Percentiles rank a stretch among this genome's conserved stretches.
Conservation (phyloP, 306 rosid species). For the Herpetospermum pedunculosum region DNA sequence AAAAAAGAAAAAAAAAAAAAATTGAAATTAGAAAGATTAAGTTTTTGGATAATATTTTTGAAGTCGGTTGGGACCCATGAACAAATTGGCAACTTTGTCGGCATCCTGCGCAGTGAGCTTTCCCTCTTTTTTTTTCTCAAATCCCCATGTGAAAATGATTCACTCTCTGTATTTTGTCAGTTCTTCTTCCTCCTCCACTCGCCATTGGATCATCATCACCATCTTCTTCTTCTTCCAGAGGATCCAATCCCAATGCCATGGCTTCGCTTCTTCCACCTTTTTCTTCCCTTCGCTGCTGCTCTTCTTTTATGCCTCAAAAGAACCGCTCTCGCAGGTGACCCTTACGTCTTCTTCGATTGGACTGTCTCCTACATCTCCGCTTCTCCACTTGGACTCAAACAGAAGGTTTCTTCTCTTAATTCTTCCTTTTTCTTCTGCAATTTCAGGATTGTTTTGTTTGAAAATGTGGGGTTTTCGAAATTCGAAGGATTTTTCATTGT, state of each 20-base stretch:
- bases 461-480: not conserved
- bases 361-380: conserved; percentile 54
- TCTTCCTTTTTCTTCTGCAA: not conserved
- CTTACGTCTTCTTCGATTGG: conserved; percentile 71
- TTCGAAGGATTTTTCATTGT: not conserved
- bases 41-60: too few species aligned
- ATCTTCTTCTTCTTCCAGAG: not conserved
- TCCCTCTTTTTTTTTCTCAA: not conserved
- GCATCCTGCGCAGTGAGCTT: not conserved
- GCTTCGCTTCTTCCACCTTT: conserved; percentile 16
- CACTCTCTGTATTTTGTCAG: not conserved
- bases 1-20: too few species aligned
- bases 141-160: conserved; percentile 7
- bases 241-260: conserved; percentile 20
- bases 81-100: not conserved
- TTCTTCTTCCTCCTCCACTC: not conserved
- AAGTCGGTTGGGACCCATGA: not conserved
- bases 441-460: not conserved
- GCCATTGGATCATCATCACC: not conserved
- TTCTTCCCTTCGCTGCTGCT: conserved; percentile 16
- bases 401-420: conserved; percentile 36
- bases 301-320: conserved; percentile 22
- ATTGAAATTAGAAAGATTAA: too few species aligned
- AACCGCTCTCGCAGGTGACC: conserved; percentile 57
- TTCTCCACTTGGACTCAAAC: conserved; percentile 64